Evolutionary conservation across 331 rosid species (phyloP).

Genomic region (Quercus tomentella): DNA sequence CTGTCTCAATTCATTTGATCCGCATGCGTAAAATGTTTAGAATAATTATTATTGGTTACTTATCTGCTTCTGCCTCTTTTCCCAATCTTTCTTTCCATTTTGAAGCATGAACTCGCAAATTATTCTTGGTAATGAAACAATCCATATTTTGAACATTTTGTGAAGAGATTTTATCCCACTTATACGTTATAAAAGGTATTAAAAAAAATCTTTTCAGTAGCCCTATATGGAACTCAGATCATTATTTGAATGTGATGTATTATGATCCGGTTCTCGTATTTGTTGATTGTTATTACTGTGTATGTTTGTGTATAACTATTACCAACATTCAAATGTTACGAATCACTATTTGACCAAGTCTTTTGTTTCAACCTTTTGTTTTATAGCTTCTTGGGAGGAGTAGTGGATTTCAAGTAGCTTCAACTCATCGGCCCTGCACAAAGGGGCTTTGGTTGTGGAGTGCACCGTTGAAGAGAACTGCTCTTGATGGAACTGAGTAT

Average conservation of each 20-base stretch:
- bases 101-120: background rate
- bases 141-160: too few relatives aligned
- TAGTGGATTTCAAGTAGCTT: conserved; percentile 86
- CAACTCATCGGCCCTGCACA: conserved; percentile 89
- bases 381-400: conserved; percentile 90
- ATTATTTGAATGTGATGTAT: background rate
- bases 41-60: background rate
- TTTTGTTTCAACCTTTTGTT: background rate
- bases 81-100: background rate
- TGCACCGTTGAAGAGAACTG: conserved; percentile 80
- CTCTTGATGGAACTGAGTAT: conserved; percentile 85
- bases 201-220: too few relatives aligned
- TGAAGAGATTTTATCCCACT: too few relatives aligned
- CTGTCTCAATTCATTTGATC: background rate
- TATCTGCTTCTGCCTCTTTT: background rate
- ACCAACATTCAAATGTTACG: background rate
- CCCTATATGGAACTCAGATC: background rate
- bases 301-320: background rate
- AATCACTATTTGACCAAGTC: background rate
- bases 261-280: background rate
- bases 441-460: conserved; percentile 98
- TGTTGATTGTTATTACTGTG: background rate
- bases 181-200: too few relatives aligned
- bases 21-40: background rate
- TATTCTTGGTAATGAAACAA: too few relatives aligned